Base-by-base conservation (phyloP, 1,284 basidiomycete species). In the Macrocystidia cucumis region DNA sequence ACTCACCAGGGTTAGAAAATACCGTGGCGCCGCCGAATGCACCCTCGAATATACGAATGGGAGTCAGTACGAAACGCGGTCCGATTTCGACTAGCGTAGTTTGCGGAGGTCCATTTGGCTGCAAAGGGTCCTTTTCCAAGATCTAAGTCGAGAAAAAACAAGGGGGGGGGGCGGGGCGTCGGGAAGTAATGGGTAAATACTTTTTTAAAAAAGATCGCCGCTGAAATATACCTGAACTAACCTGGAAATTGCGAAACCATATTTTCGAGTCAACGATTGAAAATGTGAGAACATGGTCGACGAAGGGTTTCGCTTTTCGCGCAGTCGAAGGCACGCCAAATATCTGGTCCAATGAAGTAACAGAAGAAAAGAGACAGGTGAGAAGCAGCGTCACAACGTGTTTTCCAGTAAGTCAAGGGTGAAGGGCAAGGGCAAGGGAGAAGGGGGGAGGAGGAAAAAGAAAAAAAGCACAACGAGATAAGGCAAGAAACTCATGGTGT, bases 221-320 rank as follows among this genome's bases (percentile, higher is more conserved):
- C n/a, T n/a, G n/a, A n/a, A n/a, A n/a, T n/a, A n/a, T n/a, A n/a
- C n/a, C n/a, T n/a, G 31, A 13, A 18, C 42, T 33, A 43, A 87
- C 88, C 73, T 98, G 95, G 67, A 88, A 98, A 63, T 98, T 98
- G 46, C 96, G 79, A 73, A 98, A 98, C 96, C 96, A 99, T 46
- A 98, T 91, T 59, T 97, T 98, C 56, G 78, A 77, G 67, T 99
- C 96, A 27, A 96, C 72, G 35, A 98, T 74, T 13, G 92, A 96
- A 61, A 99, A 98, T 29, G 91, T 90, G 44, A 98, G 74, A 51
- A 98, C 81, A 55, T 98, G 96, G 63, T 99, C 96, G 49, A 99
- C 79, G 63, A 99, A 99, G 1, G 96, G 96, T 60, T 99, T 99
- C 9, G 91, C 77, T 52, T 80, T 83, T 44, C 96, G 73, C 21